phyloP scores from a whole-genome alignment of 106 monocot genomes.

The Allium fistulosum region DNA sequence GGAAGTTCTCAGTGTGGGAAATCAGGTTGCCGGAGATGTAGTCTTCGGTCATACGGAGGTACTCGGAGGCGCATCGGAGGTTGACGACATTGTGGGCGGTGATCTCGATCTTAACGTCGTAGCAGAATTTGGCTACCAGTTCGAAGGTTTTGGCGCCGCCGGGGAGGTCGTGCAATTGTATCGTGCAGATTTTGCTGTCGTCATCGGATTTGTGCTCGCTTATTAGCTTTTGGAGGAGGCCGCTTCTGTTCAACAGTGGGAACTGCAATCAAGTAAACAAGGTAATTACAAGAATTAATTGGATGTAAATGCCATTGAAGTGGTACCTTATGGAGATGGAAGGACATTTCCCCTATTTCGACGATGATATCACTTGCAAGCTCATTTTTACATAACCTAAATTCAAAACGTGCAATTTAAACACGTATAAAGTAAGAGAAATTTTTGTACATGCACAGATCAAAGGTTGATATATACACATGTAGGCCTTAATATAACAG shows the following conservation, averaged over 20 bases:
- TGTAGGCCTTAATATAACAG: not conserved
- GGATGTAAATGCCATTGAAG: not conserved
- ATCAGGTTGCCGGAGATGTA: conserved; percentile 34
- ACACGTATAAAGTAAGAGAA: not conserved
- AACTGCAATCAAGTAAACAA: conserved; percentile 16
- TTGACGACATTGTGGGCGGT: conserved; percentile 24
- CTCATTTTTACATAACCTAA: conserved; percentile 17
- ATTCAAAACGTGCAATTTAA: too few species aligned
- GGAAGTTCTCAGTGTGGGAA: conserved; percentile 27
- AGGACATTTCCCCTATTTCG: conserved; percentile 21
- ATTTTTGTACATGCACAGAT: not conserved
- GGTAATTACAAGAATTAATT: not conserved
- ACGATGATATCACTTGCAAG: conserved; percentile 21
- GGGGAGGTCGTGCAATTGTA: conserved; percentile 41
- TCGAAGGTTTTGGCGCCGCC: conserved; percentile 40
- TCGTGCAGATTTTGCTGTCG: conserved; percentile 17
- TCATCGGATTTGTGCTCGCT: conserved; percentile 16
- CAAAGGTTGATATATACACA: not conserved
- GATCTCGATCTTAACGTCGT: conserved; percentile 34
- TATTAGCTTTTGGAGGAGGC: conserved; percentile 31
- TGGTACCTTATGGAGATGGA: conserved; percentile 23
- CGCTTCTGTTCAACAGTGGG: conserved; percentile 33
- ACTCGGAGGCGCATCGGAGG: conserved; percentile 33
- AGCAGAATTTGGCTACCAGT: conserved; percentile 40
- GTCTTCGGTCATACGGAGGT: conserved; percentile 39